Percentiles rank a stretch among this genome's conserved stretches.
phyloP scores from a whole-genome alignment of 75 land plant genomes.

The Pinus albicaulis region DNA sequence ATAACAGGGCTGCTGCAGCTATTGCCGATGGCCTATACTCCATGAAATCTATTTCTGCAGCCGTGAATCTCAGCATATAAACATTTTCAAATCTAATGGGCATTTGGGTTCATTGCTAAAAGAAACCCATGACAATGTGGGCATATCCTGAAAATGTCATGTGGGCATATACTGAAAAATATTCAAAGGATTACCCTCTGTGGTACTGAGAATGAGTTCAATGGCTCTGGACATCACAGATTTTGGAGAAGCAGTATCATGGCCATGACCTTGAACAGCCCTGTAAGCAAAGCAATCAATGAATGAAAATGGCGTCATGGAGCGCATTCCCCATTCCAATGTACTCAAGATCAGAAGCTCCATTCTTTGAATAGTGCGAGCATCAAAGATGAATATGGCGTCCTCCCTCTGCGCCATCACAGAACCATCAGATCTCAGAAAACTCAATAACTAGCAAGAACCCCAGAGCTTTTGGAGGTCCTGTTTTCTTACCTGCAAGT shows the following conservation, averaged over 20 bases:
- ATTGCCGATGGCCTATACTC: conserved; percentile 75
- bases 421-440: neutral
- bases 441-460: neutral
- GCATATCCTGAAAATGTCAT: too few relatives aligned
- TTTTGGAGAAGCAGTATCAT: conserved; percentile 10
- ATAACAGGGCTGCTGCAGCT: conserved; percentile 48
- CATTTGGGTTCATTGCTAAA: too few relatives aligned
- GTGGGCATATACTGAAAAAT: neutral
- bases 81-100: too few relatives aligned
- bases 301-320: conserved; percentile 79
- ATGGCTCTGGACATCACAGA: conserved; percentile 28
- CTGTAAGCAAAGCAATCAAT: conserved; percentile 62
- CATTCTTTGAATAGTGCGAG: conserved; percentile 83
- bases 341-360: conserved; percentile 81
- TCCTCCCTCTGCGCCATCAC: conserved; percentile 41
- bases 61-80: too few relatives aligned
- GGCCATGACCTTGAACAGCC: conserved; percentile 15
- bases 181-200: conserved; percentile 39
- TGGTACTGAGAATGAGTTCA: conserved; percentile 54
- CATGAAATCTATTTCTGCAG: conserved; percentile 57
- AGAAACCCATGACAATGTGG: too few relatives aligned
- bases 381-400: conserved; percentile 64
- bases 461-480: neutral
- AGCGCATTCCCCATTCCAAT: conserved; percentile 79
- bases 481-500: conserved; percentile 37